Conservation (phyloP, 2,329 filamentous ascomycete genomes). For the Cyphellophora europaea region DNA sequence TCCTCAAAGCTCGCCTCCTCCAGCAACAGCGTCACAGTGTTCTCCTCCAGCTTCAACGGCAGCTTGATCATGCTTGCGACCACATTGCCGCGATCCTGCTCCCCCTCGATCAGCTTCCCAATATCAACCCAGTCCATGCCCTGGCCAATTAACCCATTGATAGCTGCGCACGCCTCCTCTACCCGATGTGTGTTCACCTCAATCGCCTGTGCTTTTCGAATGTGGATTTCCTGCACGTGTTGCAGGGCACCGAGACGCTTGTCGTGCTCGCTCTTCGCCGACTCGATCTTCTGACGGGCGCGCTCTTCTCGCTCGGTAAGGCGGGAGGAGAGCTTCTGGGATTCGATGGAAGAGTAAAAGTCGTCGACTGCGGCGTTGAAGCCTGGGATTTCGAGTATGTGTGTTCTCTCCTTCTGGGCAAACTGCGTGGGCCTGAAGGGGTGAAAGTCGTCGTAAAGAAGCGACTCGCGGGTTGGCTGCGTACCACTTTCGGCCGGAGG, state of each 20-base stretch:
- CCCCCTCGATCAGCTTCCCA: constrained; percentile 74
- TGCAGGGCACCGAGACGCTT: constrained; percentile 79
- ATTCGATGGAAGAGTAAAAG: constrained; percentile 94
- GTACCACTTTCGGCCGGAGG: constrained; percentile 25
- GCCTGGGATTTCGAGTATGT: constrained; percentile 66
- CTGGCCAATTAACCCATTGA: constrained; percentile 83
- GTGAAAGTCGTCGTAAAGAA: constrained; percentile 91
- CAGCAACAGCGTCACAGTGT: constrained; percentile 71
- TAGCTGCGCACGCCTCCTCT: constrained; percentile 82
- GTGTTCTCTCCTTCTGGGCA: constrained; percentile 53
- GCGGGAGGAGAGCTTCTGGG: constrained; percentile 78
- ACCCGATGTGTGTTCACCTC: constrained; percentile 85
- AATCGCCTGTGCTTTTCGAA: constrained; percentile 81
- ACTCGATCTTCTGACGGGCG: constrained; percentile 75
- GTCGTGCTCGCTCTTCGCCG: constrained; percentile 73
- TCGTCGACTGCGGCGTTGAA: constrained; percentile 94
- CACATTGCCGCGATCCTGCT: constrained; percentile 69
- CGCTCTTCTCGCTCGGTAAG: constrained; percentile 71
- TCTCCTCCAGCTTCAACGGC: constrained; percentile 83
- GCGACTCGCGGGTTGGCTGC: constrained; percentile 23
- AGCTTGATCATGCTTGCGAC: constrained; percentile 81
- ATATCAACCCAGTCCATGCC: constrained; percentile 98
- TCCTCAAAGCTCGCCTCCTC: constrained; percentile 59
- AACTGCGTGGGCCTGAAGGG: constrained; percentile 82
- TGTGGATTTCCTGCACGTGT: constrained; percentile 69